Evolutionary conservation across 495 filamentous ascomycete genomes (phyloP).

Genomic region (Echria macrotheca): DNA sequence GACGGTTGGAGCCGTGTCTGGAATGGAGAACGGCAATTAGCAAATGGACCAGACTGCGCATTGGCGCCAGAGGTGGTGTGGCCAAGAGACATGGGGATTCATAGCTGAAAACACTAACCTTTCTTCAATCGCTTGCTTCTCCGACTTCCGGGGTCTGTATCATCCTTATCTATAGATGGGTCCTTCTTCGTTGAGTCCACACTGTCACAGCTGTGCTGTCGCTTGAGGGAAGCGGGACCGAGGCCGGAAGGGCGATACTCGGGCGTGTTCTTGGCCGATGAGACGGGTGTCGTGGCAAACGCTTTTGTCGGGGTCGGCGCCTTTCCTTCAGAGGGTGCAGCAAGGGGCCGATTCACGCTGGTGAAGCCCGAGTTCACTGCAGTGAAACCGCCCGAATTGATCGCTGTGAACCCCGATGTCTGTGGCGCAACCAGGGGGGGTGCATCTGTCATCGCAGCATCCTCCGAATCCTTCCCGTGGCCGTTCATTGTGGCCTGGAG

Average conservation of each 20-base stretch:
- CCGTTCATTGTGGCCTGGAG: slow-evolving; percentile 60
- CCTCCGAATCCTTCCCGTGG: slow-evolving; percentile 37
- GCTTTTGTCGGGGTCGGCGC: slow-evolving; percentile 39
- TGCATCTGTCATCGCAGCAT: slow-evolving; percentile 52
- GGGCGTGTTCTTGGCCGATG: slow-evolving; percentile 52
- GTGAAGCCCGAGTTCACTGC: slow-evolving; percentile 65
- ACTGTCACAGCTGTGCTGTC: slow-evolving; percentile 75
- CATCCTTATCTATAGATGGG: slow-evolving; percentile 55
- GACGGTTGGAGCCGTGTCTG: slow-evolving; percentile 82
- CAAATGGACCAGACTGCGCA: slow-evolving; percentile 8
- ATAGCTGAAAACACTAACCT: slow-evolving; percentile 43
- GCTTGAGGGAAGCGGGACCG: slow-evolving; percentile 60
- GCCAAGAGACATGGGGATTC: slow-evolving; percentile 1
- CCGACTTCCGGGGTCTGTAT: slow-evolving; percentile 57
- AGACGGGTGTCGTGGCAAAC: slow-evolving; percentile 46
- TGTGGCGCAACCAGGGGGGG: slow-evolving; percentile 38
- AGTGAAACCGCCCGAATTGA: slow-evolving; percentile 47
- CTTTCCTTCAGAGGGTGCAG: slow-evolving; percentile 27
- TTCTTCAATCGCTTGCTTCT: slow-evolving; percentile 92
- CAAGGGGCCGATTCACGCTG: slow-evolving; percentile 56
- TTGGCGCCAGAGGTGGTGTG: background rate
- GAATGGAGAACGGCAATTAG: too few relatives aligned
- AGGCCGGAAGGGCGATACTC: slow-evolving; percentile 51
- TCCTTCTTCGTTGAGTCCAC: slow-evolving; percentile 51
- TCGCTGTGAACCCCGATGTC: slow-evolving; percentile 70